A percentile compares a stretch with the other conserved stretches of the same genome.
Evolutionary conservation across 352 stramenopile species (phyloP).

Genomic region (Phytophthora pseudosyringae): DNA sequence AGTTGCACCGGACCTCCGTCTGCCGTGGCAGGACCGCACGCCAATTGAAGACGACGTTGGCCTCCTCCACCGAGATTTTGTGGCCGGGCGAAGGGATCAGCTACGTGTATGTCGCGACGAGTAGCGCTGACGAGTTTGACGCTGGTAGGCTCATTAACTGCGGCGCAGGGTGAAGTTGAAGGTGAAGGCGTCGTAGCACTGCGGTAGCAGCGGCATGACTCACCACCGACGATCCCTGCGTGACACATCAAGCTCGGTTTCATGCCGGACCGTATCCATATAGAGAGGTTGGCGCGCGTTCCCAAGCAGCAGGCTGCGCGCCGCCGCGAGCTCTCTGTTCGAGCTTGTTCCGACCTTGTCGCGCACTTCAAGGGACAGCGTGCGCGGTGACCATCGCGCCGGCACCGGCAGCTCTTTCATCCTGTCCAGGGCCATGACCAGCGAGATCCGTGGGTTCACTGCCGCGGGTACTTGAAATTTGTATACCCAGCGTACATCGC

Average conservation of each 20-base stretch:
- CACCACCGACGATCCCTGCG: not conserved
- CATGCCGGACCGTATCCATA: not conserved
- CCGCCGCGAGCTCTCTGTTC: not conserved
- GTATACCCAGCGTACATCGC: not conserved
- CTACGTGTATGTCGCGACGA: not conserved
- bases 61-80: constrained; percentile 6
- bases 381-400: not conserved
- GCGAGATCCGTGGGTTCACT: not conserved
- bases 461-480: constrained; percentile 3
- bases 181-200: not conserved
- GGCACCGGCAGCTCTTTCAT: not conserved
- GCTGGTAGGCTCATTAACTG: not conserved
- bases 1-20: not conserved
- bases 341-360: not conserved
- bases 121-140: not conserved
- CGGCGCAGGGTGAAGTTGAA: no score
- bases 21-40: not conserved
- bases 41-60: constrained; percentile 12
- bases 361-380: not conserved
- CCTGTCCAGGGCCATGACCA: not conserved
- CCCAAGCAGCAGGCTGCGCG: not conserved
- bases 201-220: not conserved
- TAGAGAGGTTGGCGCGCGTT: no score
- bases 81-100: constrained; percentile 2
- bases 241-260: not conserved